Conservation (phyloP, 2,329 filamentous ascomycete species). For the Colletotrichum sp. region DNA sequence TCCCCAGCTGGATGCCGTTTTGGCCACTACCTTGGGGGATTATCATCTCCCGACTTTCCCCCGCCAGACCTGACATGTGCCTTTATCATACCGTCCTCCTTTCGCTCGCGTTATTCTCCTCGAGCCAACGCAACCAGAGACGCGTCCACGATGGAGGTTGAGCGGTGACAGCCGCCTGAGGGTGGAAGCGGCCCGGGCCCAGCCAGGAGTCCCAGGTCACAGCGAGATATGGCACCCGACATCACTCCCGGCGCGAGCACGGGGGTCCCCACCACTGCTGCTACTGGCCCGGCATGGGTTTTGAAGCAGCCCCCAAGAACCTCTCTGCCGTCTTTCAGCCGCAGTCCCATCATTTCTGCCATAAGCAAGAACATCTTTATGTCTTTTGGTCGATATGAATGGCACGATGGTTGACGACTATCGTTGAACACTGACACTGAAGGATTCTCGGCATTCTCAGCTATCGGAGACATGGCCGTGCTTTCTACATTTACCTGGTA, state of each 20-base stretch:
- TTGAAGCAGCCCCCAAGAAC: neutral
- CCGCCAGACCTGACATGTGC: neutral
- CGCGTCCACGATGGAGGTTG: neutral
- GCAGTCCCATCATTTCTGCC: neutral
- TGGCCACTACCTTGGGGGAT: neutral
- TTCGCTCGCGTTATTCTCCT: neutral
- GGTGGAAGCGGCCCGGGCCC: neutral
- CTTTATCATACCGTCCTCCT: neutral
- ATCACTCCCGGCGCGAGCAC: neutral
- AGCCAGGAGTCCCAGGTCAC: neutral
- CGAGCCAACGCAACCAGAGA: neutral
- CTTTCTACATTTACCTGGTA: neutral
- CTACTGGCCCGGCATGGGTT: neutral
- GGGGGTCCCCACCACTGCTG: neutral
- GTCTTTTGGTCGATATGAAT: neutral
- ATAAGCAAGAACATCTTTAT: neutral
- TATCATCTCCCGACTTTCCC: neutral
- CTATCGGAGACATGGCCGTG: neutral
- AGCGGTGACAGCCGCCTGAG: neutral
- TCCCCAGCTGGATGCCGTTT: neutral
- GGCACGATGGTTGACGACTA: neutral
- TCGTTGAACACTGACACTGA: neutral
- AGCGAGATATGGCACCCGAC: neutral
- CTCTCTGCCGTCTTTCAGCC: neutral
- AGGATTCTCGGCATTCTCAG: neutral